These are phyloP conservation scores for Cordyceps cicadae DNA, from an alignment of 2,329 filamentous ascomycete species.

Conservation along the genomic window DNA sequence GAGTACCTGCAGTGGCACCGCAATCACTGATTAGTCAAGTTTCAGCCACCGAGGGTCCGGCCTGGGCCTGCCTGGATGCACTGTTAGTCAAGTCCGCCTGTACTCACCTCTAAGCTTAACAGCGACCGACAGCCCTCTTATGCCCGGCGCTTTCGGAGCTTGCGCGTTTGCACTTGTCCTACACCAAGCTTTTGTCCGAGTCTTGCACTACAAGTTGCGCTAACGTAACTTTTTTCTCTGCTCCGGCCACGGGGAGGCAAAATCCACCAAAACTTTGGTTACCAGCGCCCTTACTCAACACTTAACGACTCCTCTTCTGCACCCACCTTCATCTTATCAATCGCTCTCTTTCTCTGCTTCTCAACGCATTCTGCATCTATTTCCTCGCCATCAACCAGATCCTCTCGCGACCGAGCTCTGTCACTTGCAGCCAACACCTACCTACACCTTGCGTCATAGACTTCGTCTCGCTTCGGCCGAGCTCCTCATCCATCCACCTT, in stretches of 20 bases:
- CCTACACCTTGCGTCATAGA: neutral
- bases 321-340: conserved; percentile 4
- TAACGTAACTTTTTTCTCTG: conserved; percentile 9
- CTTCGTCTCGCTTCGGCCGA: conserved; percentile 8
- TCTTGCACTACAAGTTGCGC: neutral
- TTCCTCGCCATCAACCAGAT: neutral
- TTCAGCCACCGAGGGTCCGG: neutral
- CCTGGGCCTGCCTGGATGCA: neutral
- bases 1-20: neutral
- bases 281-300: neutral
- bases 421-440: neutral
- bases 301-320: neutral
- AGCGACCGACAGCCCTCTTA: neutral
- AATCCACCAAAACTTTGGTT: conserved; percentile 11
- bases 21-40: neutral
- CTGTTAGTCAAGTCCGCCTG: neutral
- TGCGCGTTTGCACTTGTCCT: neutral
- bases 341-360: neutral
- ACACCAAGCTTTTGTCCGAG: neutral
- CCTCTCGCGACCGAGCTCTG: neutral
- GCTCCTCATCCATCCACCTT: conserved; percentile 4
- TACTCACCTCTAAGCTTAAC: neutral
- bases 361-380: neutral
- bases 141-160: conserved; percentile 6
- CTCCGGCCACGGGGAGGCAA: conserved; percentile 12